These are phyloP conservation scores for Suillus brevipes DNA, from an alignment of 768 basidiomycete genomes.

Conservation along the genomic window DNA sequence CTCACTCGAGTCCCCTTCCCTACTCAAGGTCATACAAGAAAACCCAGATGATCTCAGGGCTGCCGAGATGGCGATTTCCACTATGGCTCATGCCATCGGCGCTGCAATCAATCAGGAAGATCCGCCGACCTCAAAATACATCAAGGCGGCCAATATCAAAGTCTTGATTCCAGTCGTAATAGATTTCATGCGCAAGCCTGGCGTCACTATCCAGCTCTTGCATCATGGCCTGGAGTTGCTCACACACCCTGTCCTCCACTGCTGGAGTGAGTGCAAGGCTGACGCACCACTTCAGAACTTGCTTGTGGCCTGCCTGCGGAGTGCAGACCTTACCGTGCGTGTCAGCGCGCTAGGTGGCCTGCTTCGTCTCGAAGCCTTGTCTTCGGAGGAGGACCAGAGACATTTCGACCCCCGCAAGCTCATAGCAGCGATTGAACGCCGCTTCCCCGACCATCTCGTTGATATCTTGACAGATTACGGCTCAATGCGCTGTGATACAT, in stretches of 20 bases:
- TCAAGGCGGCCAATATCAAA: slow-evolving; percentile 44
- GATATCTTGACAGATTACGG: slow-evolving; percentile 54
- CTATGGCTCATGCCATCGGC: slow-evolving; percentile 51
- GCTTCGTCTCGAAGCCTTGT: slow-evolving; percentile 46
- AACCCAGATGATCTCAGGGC: slow-evolving; percentile 50
- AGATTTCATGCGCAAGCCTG: slow-evolving; percentile 44
- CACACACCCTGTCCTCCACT: slow-evolving; percentile 43
- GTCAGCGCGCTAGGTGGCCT: slow-evolving; percentile 54
- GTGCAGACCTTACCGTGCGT: slow-evolving; percentile 53
- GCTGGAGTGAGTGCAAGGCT: slow-evolving; percentile 43
- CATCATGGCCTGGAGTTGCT: slow-evolving; percentile 55
- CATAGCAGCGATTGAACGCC: slow-evolving; percentile 40
- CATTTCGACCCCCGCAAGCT: slow-evolving; percentile 51
- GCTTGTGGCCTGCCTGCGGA: slow-evolving; percentile 56
- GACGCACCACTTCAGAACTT: slow-evolving; percentile 47
- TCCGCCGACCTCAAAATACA: slow-evolving; percentile 35
- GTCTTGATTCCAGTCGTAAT: slow-evolving; percentile 45
- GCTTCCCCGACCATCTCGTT: slow-evolving; percentile 46
- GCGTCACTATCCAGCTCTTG: slow-evolving; percentile 41
- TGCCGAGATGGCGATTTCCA: slow-evolving; percentile 51
- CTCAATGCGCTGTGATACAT: slow-evolving; percentile 45
- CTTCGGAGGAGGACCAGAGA: slow-evolving; percentile 46
- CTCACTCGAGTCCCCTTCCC: slow-evolving; percentile 40
- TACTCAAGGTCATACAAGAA: slow-evolving; percentile 49
- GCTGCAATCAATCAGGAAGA: slow-evolving; percentile 45